Conservation (phyloP, 176 grass and related monocot species). For the Musa itinerans region DNA sequence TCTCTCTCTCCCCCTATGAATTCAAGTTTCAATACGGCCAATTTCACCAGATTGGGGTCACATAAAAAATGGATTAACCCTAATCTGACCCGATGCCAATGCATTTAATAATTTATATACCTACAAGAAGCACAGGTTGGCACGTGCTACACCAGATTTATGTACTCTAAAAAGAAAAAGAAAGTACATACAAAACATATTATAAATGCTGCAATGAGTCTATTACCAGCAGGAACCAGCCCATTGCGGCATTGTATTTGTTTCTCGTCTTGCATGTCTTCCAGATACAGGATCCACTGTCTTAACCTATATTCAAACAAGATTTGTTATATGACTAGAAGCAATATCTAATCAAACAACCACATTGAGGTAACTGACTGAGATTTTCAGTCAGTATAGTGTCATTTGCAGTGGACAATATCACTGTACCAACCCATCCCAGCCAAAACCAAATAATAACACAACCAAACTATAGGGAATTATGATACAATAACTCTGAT, state of each 20-base stretch:
- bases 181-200: neutral
- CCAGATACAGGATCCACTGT: slow-evolving; percentile 47
- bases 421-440: neutral
- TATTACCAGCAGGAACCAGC: slow-evolving; percentile 95
- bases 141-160: neutral
- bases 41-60: neutral
- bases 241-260: slow-evolving; percentile 99
- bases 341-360: neutral
- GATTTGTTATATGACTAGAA: neutral
- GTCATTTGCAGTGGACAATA: neutral
- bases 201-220: slow-evolving; percentile 1
- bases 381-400: neutral
- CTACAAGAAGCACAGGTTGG: neutral
- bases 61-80: neutral
- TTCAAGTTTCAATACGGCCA: neutral
- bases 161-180: neutral
- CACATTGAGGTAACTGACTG: neutral
- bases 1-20: neutral
- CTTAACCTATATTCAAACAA: slow-evolving; percentile 54
- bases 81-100: neutral
- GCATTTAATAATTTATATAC: neutral
- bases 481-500: neutral
- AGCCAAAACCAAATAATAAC: neutral
- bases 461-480: neutral
- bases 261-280: slow-evolving; percentile 77